Percentiles rank a stretch among this genome's conserved stretches.
phyloP scores from a whole-genome alignment of 257 asterid species.

The Nicotiana undulata region DNA sequence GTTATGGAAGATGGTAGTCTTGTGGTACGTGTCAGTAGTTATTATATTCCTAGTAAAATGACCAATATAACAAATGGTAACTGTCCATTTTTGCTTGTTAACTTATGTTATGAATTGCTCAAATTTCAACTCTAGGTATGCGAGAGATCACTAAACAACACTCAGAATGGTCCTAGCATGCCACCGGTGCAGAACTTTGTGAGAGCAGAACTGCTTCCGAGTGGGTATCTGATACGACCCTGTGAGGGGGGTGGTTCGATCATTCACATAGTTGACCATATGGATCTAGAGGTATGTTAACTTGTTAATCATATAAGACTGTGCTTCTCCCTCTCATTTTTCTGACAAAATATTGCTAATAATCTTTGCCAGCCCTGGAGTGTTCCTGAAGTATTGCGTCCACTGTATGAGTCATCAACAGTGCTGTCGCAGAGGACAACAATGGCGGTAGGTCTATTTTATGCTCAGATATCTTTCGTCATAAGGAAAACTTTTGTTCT shows the following conservation, averaged over 20 bases:
- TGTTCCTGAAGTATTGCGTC: conserved; percentile 93
- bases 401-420: conserved; percentile 78
- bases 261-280: conserved; percentile 86
- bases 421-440: conserved; percentile 90
- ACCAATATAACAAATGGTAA: neutral
- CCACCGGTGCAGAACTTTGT: conserved; percentile 83
- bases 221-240: conserved; percentile 94
- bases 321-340: neutral
- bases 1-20: conserved; percentile 98
- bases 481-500: neutral
- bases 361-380: conserved; percentile 75
- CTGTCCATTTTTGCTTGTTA: neutral
- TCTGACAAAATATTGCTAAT: neutral
- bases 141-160: conserved; percentile 91
- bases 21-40: conserved; percentile 41
- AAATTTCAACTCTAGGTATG: conserved; percentile 44
- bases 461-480: neutral
- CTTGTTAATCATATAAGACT: neutral
- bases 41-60: neutral
- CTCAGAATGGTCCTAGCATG: conserved; percentile 94
- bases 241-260: conserved; percentile 98
- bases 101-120: neutral
- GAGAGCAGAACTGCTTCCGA: conserved; percentile 82
- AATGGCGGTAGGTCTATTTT: conserved; percentile 48
- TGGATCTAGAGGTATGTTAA: conserved; percentile 70